Conservation (phyloP, 345 rosid species). For the Eucalyptus shirleyi region DNA sequence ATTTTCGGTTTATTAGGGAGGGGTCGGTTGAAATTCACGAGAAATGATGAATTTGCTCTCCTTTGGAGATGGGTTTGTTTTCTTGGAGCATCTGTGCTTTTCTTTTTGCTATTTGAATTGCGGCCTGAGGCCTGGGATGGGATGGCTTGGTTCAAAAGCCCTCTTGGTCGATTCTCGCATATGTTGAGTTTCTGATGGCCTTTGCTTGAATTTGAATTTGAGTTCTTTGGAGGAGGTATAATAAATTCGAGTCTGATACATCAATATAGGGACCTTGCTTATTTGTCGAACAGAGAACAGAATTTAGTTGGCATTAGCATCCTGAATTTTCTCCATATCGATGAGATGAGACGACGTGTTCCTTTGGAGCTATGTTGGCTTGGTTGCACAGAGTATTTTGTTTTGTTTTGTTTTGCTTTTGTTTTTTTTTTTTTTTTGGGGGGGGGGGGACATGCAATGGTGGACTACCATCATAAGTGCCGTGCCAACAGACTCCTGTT, state of each 20-base stretch:
- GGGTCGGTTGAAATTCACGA: neutral
- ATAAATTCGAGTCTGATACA: neutral
- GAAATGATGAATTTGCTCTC: neutral
- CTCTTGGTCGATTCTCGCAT: neutral
- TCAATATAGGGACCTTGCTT: neutral
- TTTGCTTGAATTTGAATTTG: neutral
- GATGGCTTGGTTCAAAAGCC: neutral
- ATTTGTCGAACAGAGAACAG: neutral
- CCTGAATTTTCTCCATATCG: neutral
- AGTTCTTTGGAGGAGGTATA: neutral
- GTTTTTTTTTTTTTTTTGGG: too few relatives aligned
- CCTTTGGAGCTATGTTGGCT: neutral
- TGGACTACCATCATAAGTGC: neutral
- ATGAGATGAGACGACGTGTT: neutral
- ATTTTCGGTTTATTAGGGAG: neutral
- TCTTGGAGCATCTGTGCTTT: neutral
- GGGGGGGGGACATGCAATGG: neutral
- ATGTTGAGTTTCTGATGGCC: neutral
- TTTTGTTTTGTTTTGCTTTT: neutral
- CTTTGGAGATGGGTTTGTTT: neutral
- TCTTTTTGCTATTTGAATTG: neutral
- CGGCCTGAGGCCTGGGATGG: neutral
- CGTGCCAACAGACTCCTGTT: neutral
- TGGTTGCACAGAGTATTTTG: neutral
- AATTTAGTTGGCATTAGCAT: neutral